Evolutionary conservation across 148 eudicot species (phyloP), one percentile per base, ranked within the genome.

Genomic region (Pharnaceum exiguum): DNA sequence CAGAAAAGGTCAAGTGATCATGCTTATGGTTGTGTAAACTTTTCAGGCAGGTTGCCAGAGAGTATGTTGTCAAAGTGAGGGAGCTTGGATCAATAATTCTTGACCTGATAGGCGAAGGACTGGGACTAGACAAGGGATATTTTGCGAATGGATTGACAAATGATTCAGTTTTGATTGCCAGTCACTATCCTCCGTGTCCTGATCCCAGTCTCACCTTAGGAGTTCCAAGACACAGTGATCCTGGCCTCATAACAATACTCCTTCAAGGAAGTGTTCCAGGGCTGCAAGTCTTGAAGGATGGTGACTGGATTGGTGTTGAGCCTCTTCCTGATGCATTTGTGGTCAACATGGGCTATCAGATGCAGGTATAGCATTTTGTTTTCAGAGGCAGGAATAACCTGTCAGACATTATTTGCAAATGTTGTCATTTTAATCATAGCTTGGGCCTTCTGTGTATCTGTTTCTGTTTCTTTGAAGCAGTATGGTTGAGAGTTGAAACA

Each of bases 181-280:
- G 77, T 62, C 61, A 76, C 43, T 83, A 86, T 43, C 88, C 88
- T 1, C 82, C 84, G 1, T 83, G 95, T 69, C 95, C 95, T 2
- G 89, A 86, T 52, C 86, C 86, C 4, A 83, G 82, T 55, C 35
- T 83, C 45, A 70, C 95, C 0, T 6, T 86, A 18, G 95, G 88
- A 30, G 37, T 77, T 16, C 55, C 66, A 27, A 63, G 40, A 21
- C 95, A 86, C 27, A 37, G 66, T 45, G 95, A 86, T 50, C 73
- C 79, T 10, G 70, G 71, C 51, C 74, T 86, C 46, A 64, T 86
- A 9, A 81, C 86, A 39, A 44, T 82, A 27, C 59, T 86, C 8
- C 59, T 63, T 18, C 84, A 83, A 78, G 81, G 77, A 46, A 48
- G 70, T 56, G 77, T 67, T 18, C 51, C 66, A 10, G 95, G 89